These are phyloP conservation scores for Zostera marina DNA, from an alignment of 116 monocot species.

Conservation along the genomic window DNA sequence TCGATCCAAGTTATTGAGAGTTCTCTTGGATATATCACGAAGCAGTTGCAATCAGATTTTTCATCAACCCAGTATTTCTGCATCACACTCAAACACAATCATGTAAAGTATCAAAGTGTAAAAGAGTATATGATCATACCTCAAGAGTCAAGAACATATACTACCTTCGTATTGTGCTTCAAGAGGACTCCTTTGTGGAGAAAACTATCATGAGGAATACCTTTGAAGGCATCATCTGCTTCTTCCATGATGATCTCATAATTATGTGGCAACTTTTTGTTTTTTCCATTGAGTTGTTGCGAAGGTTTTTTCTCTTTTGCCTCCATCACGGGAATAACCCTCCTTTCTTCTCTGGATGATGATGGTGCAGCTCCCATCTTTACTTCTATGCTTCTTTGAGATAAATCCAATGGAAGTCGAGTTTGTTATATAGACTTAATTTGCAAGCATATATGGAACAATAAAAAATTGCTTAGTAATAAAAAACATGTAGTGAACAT, in stretches of 20 bases:
- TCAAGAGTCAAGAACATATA: not conserved
- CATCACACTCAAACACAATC: not conserved
- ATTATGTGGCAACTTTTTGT: not conserved
- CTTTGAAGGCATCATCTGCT: not conserved
- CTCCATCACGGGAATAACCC: no score
- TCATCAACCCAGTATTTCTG: conserved; percentile 30
- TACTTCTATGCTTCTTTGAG: no score
- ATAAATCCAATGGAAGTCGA: no score
- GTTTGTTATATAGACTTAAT: no score
- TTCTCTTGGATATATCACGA: conserved; percentile 16
- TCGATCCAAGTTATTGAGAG: conserved; percentile 28
- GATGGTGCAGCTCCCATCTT: no score
- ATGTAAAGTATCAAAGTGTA: not conserved
- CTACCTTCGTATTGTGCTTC: not conserved
- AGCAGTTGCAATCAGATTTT: conserved; percentile 15
- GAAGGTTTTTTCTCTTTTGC: no score
- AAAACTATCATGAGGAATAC: not conserved
- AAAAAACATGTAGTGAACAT: no score
- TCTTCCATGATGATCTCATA: conserved; percentile 6
- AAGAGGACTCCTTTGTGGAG: conserved; percentile 2
- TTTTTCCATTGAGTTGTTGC: no score
- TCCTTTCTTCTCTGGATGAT: no score
- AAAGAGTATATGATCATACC: not conserved
- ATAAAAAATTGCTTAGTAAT: no score
- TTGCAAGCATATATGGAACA: no score